These are phyloP conservation scores for Torulaspora franciscae DNA, from an alignment of 805 yeast genomes.

Conservation along the genomic window DNA sequence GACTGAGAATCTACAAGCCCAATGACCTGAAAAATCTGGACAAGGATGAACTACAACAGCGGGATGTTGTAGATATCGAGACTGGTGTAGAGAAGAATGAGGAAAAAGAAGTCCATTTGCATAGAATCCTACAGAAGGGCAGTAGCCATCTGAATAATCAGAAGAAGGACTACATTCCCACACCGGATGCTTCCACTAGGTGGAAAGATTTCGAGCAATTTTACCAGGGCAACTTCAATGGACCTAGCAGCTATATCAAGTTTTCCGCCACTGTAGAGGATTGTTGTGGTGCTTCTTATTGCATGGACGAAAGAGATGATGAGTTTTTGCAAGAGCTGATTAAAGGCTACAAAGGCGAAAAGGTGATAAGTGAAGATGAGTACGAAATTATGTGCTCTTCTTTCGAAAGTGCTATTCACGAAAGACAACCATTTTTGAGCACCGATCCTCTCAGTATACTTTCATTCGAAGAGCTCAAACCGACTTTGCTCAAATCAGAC, in stretches of 20 bases:
- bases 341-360: constrained; percentile 7
- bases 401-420: constrained; percentile 68
- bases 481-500: constrained; percentile 43
- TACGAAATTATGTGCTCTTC: constrained; percentile 73
- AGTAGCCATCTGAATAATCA: constrained; percentile 33
- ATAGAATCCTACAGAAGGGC: constrained; percentile 75
- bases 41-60: constrained; percentile 49
- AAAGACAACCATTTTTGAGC: constrained; percentile 80
- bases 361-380: constrained; percentile 67
- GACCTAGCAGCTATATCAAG: constrained; percentile 77
- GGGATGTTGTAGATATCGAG: constrained; percentile 85
- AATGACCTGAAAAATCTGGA: constrained; percentile 77
- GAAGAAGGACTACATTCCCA: constrained; percentile 72
- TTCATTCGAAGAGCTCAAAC: constrained; percentile 61
- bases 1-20: constrained; percentile 70
- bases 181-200: constrained; percentile 85
- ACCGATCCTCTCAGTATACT: constrained; percentile 80
- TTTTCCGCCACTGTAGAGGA: constrained; percentile 96
- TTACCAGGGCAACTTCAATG: constrained; percentile 60
- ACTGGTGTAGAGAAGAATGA: constrained; percentile 98
- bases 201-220: constrained; percentile 76
- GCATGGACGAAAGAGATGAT: constrained; percentile 87
- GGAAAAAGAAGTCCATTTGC: constrained; percentile 94
- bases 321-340: constrained; percentile 46
- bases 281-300: constrained; percentile 77